Conservation (phyloP, 768 basidiomycete species). For the Myochromella boudieri region DNA sequence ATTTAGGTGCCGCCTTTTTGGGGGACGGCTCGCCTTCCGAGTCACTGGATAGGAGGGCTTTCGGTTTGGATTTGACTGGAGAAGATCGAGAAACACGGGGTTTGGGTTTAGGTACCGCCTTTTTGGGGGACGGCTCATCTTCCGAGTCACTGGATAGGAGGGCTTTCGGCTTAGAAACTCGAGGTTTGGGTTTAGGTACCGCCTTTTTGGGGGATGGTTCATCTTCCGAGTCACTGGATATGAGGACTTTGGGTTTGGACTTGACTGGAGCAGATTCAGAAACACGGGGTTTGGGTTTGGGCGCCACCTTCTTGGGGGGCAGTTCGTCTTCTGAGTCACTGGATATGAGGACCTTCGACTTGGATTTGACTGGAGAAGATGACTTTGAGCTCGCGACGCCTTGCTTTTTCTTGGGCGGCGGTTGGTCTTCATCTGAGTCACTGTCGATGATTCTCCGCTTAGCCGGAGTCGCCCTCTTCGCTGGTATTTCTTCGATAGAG, state of each 20-base stretch:
- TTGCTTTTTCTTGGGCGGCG: conserved; percentile 20
- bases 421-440: background rate
- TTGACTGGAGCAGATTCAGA: background rate
- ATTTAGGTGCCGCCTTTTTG: conserved; percentile 29
- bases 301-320: background rate
- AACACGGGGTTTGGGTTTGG: background rate
- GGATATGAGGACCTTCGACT: conserved; percentile 8
- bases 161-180: conserved; percentile 18
- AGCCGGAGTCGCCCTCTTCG: background rate
- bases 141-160: conserved; percentile 20
- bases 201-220: conserved; percentile 7
- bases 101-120: background rate
- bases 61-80: background rate
- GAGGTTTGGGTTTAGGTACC: conserved; percentile 17
- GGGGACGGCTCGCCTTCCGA: conserved; percentile 32
- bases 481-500: background rate
- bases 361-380: conserved; percentile 1
- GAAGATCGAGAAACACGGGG: too few species aligned
- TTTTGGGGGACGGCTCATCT: conserved; percentile 7
- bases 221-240: too few species aligned
- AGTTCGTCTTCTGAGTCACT: conserved; percentile 19
- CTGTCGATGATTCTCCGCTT: background rate
- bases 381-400: conserved; percentile 3
- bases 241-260: too few species aligned
- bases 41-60: too few species aligned